Conservation (phyloP, 371 early-diverging fungal genomes). For the Blastocladiella emersonii region DNA sequence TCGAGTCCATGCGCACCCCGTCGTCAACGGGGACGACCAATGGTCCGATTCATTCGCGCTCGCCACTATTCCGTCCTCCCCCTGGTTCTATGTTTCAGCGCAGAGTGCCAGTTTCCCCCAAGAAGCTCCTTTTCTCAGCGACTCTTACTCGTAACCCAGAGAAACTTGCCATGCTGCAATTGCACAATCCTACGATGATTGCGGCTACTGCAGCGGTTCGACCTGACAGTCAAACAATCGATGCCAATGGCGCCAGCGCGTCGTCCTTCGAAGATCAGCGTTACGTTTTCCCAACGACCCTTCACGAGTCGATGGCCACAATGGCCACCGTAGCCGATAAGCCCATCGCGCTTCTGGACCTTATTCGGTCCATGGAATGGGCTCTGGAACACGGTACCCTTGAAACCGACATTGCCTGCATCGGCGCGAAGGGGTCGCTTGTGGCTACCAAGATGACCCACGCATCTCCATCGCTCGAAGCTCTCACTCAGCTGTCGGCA, state of each 20-base stretch:
- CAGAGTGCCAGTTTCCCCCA: no score
- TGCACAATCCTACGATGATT: conserved; percentile 15
- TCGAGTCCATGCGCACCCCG: conserved; percentile 52
- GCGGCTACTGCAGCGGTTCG: not conserved
- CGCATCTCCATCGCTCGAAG: no score
- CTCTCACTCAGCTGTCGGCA: no score
- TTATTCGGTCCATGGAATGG: not conserved
- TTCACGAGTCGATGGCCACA: not conserved
- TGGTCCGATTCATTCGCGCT: not conserved
- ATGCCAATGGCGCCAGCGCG: no score
- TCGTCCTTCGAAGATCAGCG: no score
- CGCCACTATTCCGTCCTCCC: not conserved
- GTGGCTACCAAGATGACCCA: no score
- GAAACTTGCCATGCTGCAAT: conserved; percentile 67
- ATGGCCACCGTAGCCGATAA: not conserved
- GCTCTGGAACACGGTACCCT: no score
- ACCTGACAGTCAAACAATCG: no score
- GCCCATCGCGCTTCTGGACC: not conserved
- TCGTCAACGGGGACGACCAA: not conserved
- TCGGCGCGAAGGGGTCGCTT: no score
- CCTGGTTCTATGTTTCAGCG: no score
- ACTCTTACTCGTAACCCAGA: conserved; percentile 86
- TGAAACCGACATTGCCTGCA: not conserved
- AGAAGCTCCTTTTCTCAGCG: conserved; percentile 82
- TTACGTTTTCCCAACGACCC: not conserved